Evolutionary conservation across 2,329 filamentous ascomycete genomes (phyloP).

Genomic region (Cladobotryum protrusum): DNA sequence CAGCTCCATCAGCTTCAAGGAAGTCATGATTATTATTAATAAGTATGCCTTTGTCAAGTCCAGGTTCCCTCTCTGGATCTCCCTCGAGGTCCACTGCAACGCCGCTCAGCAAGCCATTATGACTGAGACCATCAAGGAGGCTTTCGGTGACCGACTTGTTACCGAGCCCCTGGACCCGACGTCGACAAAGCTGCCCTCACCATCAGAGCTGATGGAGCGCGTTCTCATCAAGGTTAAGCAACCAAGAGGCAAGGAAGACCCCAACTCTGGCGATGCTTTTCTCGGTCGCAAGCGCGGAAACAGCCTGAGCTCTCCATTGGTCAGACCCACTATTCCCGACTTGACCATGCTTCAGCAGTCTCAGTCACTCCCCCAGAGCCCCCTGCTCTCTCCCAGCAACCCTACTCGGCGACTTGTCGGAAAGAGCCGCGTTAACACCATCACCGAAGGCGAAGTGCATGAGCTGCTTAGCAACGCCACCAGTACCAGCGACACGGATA

Average conservation of each 20-base stretch:
- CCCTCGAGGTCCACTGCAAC: constrained; percentile 91
- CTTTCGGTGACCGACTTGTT: constrained; percentile 75
- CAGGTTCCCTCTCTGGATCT: constrained; percentile 87
- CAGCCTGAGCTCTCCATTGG: constrained; percentile 64
- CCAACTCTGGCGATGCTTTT: constrained; percentile 22
- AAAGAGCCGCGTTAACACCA: constrained; percentile 52
- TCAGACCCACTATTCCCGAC: constrained; percentile 57
- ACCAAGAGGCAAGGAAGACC: constrained; percentile 44
- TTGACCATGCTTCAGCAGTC: constrained; percentile 43
- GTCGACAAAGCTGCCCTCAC: constrained; percentile 67
- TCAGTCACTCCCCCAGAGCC: constrained; percentile 48
- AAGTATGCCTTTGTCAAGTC: constrained; percentile 88
- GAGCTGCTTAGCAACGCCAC: constrained; percentile 52
- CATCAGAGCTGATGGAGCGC: constrained; percentile 74
- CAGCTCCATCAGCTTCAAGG: constrained; percentile 78
- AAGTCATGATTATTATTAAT: constrained; percentile 88
- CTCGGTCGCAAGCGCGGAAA: constrained; percentile 50
- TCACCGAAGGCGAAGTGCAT: constrained; percentile 51
- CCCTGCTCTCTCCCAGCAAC: constrained; percentile 45
- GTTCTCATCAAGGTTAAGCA: constrained; percentile 95
- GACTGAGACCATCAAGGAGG: constrained; percentile 81
- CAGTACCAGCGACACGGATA: constrained; percentile 76
- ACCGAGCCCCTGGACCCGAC: constrained; percentile 66
- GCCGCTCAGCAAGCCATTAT: constrained; percentile 76
- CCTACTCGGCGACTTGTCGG: constrained; percentile 41